Evolutionary conservation across 768 basidiomycete genomes (phyloP), one percentile per base, ranked within the genome.

Genomic region (Naganishia vaughanmartiniae): DNA sequence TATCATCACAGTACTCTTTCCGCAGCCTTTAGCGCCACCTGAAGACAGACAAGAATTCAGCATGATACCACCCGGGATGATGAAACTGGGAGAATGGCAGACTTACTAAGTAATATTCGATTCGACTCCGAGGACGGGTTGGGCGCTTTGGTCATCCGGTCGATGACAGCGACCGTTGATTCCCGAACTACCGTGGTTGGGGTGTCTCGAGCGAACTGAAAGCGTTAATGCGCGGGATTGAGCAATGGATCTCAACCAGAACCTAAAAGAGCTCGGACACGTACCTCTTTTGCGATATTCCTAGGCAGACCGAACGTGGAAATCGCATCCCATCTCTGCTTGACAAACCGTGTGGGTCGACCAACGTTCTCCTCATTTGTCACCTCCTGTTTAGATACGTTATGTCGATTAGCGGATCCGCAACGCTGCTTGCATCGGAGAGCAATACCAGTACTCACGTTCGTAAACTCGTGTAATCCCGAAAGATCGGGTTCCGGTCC

Each of bases 1-100:
- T 11, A 93, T 82, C 34, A 95, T 81, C 11, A 90, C 79, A 71
- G 86, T 87, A 67, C 89, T 90, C 82, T 95, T 96, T 51, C 93
- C 93, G 67, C 86, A 87, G 6, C 93, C 93, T 11, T 85, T 72
- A 7, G 85, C 82, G 17, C 93, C 93, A 72, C 87, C 60, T 63
- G 28, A n/a, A 51, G 48, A n/a, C 2, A 45, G 3, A 4, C 4
- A 89, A 92, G 75, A n/a, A 58, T 19, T 60, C 21, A 67, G 73
- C 56, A 70, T 57, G 72, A 73, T n/a, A 71, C 36, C n/a, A n/a
- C n/a, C n/a, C n/a, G n/a, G n/a, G n/a, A n/a, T n/a, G n/a, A n/a
- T n/a, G 28, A 56, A 34, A 15, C 55, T 39, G 69, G 57, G 53
- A 46, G 28, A 39, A 69, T 57, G 7, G 36, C 17, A 33, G 33